phyloP scores from a whole-genome alignment of 2,329 filamentous ascomycete species.

The Penicillium sp. region DNA sequence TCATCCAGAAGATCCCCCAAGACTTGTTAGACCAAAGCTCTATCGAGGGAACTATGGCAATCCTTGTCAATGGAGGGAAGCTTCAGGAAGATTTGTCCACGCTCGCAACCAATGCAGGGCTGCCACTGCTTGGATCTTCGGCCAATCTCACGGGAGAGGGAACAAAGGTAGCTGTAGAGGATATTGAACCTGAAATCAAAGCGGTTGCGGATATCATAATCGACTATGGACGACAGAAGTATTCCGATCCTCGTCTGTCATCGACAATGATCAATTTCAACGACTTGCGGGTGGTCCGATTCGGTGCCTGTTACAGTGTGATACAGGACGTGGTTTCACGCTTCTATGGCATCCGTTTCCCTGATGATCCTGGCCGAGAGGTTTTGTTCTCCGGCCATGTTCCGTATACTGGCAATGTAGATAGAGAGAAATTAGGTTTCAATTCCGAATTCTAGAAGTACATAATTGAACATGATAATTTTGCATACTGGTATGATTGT shows the following conservation, averaged over 20 bases:
- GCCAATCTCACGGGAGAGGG: slow-evolving; percentile 36
- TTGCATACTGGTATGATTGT: no score
- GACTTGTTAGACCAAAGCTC: slow-evolving; percentile 18
- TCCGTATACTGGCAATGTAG: not conserved
- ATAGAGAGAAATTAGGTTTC: not conserved
- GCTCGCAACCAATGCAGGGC: slow-evolving; percentile 21
- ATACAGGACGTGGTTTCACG: slow-evolving; percentile 27
- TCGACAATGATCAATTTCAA: slow-evolving; percentile 35
- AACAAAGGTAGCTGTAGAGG: slow-evolving; percentile 29
- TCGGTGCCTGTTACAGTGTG: slow-evolving; percentile 34
- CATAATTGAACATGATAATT: no score
- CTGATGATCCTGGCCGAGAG: slow-evolving; percentile 21
- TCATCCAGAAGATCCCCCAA: slow-evolving; percentile 21
- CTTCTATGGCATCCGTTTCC: slow-evolving; percentile 21
- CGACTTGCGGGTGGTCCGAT: slow-evolving; percentile 26
- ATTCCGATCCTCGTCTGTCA: slow-evolving; percentile 23
- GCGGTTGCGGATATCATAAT: slow-evolving; percentile 33
- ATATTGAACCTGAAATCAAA: slow-evolving; percentile 33
- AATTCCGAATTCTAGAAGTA: no score
- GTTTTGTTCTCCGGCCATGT: slow-evolving; percentile 19
- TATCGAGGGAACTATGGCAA: slow-evolving; percentile 27
- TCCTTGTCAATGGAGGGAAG: slow-evolving; percentile 30
- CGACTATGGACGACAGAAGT: slow-evolving; percentile 34
- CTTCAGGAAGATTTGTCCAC: slow-evolving; percentile 30
- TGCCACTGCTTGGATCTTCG: slow-evolving; percentile 31